Evolutionary conservation across 805 yeast genomes (phyloP).

Genomic region (Zygoascus tannicola): DNA sequence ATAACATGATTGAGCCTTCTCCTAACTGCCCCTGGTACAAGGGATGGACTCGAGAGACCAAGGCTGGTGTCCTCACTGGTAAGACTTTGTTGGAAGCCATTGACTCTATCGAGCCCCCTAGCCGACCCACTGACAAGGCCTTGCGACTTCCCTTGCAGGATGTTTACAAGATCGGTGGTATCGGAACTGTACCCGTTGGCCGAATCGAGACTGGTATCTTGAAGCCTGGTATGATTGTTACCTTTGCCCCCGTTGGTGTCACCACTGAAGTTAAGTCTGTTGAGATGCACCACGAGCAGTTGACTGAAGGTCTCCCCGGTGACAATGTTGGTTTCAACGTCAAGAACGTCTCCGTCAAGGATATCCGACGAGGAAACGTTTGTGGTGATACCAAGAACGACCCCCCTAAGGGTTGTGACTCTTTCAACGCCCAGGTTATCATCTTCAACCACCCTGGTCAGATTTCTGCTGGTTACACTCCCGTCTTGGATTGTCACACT

Average conservation of each 20-base stretch:
- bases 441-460: constrained; percentile 91
- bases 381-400: constrained; percentile 86
- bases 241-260: constrained; percentile 86
- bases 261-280: constrained; percentile 86
- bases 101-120: constrained; percentile 72
- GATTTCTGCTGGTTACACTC: constrained; percentile 82
- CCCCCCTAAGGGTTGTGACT: constrained; percentile 70
- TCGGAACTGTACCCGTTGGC: constrained; percentile 89
- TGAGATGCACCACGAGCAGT: constrained; percentile 79
- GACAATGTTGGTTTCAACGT: constrained; percentile 88
- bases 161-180: constrained; percentile 90
- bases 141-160: constrained; percentile 85
- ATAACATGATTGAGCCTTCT: constrained; percentile 81
- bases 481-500: constrained; percentile 88
- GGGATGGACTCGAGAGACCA: constrained; percentile 76
- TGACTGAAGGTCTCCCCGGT: constrained; percentile 77
- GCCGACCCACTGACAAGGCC: constrained; percentile 78
- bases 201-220: constrained; percentile 89
- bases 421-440: constrained; percentile 80
- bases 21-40: constrained; percentile 81
- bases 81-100: constrained; percentile 79
- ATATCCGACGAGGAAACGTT: constrained; percentile 88
- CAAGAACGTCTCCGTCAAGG: constrained; percentile 83
- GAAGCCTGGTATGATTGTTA: constrained; percentile 85
- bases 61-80: constrained; percentile 64